Conservation (phyloP, 2,329 filamentous ascomycete genomes). For the Grosmannia clavigera region DNA sequence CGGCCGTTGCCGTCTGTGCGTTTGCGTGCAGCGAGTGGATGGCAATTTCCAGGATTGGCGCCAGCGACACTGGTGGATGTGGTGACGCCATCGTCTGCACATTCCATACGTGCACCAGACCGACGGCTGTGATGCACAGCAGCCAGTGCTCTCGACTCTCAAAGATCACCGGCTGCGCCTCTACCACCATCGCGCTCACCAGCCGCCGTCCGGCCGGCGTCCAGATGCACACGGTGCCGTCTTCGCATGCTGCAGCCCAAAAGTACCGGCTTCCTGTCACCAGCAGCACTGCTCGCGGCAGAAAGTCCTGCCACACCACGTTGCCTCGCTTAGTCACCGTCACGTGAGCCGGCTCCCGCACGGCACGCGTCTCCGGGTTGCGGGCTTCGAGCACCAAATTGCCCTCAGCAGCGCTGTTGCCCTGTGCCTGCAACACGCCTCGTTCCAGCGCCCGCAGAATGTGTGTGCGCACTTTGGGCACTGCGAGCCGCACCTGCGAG, state of each 20-base stretch:
- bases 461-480: conserved; percentile 73
- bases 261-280: conserved; percentile 83
- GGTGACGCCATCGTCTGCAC: conserved; percentile 70
- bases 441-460: conserved; percentile 73
- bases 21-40: conserved; percentile 67
- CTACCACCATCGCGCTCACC: conserved; percentile 72
- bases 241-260: conserved; percentile 88
- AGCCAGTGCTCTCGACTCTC: conserved; percentile 86
- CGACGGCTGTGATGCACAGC: conserved; percentile 76
- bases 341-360: conserved; percentile 71
- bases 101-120: conserved; percentile 90
- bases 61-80: conserved; percentile 81
- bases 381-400: conserved; percentile 77
- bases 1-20: conserved; percentile 60
- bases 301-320: conserved; percentile 83
- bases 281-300: conserved; percentile 77
- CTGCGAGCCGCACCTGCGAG: conserved; percentile 73
- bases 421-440: conserved; percentile 34
- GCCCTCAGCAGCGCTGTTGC: conserved; percentile 37
- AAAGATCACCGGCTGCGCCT: conserved; percentile 87
- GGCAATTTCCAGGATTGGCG: conserved; percentile 78
- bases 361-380: conserved; percentile 54
- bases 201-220: conserved; percentile 80
- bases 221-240: conserved; percentile 83
- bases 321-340: conserved; percentile 70